A percentile compares a stretch with the other conserved stretches of the same genome.
Evolutionary conservation across 2,329 filamentous ascomycete genomes (phyloP).

Genomic region (Trichoderma gracile): DNA sequence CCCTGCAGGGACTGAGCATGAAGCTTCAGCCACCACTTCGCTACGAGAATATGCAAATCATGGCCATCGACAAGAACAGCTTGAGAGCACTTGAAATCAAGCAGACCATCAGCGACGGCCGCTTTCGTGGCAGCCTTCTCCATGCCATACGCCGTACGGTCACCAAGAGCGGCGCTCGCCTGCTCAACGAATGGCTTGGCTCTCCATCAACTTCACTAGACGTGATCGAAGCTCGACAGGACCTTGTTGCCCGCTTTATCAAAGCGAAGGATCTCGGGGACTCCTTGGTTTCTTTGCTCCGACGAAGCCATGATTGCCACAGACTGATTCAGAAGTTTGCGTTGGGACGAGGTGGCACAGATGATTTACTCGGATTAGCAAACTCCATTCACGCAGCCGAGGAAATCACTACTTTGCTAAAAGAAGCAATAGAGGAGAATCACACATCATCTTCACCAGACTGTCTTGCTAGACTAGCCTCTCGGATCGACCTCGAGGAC

Average conservation of each 20-base stretch:
- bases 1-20: constrained; percentile 74
- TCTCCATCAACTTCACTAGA: constrained; percentile 84
- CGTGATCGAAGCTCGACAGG: constrained; percentile 75
- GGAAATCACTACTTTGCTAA: constrained; percentile 58
- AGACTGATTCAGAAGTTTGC: constrained; percentile 93
- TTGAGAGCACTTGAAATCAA: constrained; percentile 87
- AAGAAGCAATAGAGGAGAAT: constrained; percentile 29
- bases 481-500: constrained; percentile 64
- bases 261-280: constrained; percentile 68
- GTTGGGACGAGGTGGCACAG: constrained; percentile 84
- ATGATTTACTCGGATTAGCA: constrained; percentile 82
- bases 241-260: constrained; percentile 77
- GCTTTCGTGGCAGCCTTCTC: constrained; percentile 78
- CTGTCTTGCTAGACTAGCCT: constrained; percentile 50
- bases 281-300: constrained; percentile 65
- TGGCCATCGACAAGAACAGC: constrained; percentile 91
- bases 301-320: constrained; percentile 79
- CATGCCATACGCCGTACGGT: constrained; percentile 88
- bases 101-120: constrained; percentile 77
- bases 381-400: constrained; percentile 76
- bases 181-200: constrained; percentile 84
- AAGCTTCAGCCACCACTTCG: constrained; percentile 81
- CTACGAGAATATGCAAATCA: constrained; percentile 71
- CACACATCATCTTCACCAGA: constrained; percentile 28
- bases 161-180: constrained; percentile 84